Evolutionary conservation across 2,329 filamentous ascomycete species (phyloP).

Genomic region (Elsinoe necatrix): DNA sequence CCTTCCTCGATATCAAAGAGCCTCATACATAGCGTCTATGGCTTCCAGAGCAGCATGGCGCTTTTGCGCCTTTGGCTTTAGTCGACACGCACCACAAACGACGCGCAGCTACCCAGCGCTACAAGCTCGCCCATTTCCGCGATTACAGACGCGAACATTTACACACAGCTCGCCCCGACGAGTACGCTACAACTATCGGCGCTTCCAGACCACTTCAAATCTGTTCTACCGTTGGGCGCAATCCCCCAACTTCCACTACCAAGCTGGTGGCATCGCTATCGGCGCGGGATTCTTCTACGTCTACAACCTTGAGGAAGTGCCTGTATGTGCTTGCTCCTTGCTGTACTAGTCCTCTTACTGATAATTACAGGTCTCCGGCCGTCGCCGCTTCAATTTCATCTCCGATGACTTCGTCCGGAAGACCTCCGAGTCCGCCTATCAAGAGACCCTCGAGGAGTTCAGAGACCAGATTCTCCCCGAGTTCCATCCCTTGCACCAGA

Average conservation of each 20-base stretch:
- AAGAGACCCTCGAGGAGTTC: conserved; percentile 48
- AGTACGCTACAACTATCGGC: conserved; percentile 26
- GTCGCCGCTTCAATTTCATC: conserved; percentile 65
- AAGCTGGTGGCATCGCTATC: conserved; percentile 36
- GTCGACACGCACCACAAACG: not conserved
- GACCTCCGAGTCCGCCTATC: conserved; percentile 47
- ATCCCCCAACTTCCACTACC: conserved; percentile 40
- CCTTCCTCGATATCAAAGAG: not conserved
- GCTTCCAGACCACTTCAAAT: conserved; percentile 23
- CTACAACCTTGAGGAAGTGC: conserved; percentile 62
- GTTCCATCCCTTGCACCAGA: conserved; percentile 47
- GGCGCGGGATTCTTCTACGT: conserved; percentile 52
- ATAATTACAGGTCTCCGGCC: conserved; percentile 49
- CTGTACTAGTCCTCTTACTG: not conserved
- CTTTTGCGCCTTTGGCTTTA: not conserved
- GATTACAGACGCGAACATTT: not conserved
- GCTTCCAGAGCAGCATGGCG: not conserved
- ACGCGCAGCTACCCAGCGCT: not conserved
- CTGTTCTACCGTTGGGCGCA: conserved; percentile 33
- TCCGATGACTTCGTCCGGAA: conserved; percentile 50
- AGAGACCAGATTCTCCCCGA: conserved; percentile 50
- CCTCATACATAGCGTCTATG: not conserved
- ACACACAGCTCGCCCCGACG: not conserved
- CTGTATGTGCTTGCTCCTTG: conserved; percentile 30
- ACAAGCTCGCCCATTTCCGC: not conserved